Evolutionary conservation across 441 rosid species (phyloP).

Genomic region (Monsonia emarginata): DNA sequence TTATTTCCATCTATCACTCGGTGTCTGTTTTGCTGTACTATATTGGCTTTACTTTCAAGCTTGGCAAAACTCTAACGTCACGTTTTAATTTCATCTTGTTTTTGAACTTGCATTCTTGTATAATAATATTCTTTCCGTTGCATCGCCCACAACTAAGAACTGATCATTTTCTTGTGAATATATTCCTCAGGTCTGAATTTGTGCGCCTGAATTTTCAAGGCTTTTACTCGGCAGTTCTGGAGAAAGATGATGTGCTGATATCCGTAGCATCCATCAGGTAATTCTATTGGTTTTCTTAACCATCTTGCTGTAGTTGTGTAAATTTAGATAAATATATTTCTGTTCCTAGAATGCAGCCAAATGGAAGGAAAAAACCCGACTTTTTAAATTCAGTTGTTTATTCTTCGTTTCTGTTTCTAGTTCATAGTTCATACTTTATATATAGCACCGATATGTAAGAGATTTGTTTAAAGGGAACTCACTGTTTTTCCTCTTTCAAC

Average conservation of each 20-base stretch:
- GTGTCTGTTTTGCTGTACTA: not conserved
- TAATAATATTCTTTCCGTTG: not conserved
- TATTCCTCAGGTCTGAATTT: conserved; percentile 63
- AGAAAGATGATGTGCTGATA: conserved; percentile 74
- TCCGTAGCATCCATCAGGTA: conserved; percentile 94
- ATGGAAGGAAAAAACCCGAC: no score
- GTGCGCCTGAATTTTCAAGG: conserved; percentile 71
- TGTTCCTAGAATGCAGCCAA: no score
- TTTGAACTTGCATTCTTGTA: not conserved
- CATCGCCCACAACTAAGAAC: no score
- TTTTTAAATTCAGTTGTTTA: no score
- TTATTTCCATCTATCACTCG: conserved; percentile 7
- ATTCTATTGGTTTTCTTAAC: conserved; percentile 3
- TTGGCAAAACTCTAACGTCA: not conserved
- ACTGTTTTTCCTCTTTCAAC: no score
- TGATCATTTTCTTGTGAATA: not conserved
- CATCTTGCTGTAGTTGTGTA: not conserved
- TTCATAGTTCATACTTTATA: no score
- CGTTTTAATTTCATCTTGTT: not conserved
- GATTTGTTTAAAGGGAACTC: no score
- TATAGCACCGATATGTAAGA: no score
- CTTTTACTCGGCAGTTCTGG: conserved; percentile 75
- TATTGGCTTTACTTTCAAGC: no score
- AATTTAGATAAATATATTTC: no score
- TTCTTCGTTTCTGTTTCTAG: no score